Evolutionary conservation across 1,284 basidiomycete species (phyloP), one percentile per base, ranked within the genome.

Genomic region (Inonotus hispidus): DNA sequence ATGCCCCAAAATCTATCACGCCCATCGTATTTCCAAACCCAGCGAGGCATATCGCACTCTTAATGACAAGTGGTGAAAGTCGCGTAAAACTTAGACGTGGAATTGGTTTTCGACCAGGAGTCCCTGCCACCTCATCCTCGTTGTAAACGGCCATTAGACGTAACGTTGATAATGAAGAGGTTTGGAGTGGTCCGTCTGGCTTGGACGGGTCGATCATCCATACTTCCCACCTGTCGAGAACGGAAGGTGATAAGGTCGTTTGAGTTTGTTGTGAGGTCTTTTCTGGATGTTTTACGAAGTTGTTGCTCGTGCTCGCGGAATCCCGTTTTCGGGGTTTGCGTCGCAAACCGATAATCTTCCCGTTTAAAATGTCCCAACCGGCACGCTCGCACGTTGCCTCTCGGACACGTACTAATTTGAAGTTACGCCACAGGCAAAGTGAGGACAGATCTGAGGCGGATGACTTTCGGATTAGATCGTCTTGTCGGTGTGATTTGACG

Each of bases 1-100:
- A 53, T 5, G 23, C 25, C 38, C 37, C 46, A 47, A 64, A 64
- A 49, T 64, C 41, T 66, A 92, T 81, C 50, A 88, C 66, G 29
- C 90, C 90, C 57, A 90, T 76, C 1, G 90, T 90, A 70, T 92
- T 92, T 49, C 90, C 90, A 67, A 92, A 89, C 14, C 89, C 89
- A 59, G 85, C 87, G 14, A 90, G 69, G 64, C 79, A 83, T 68
- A 78, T 75, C 27, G 79, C 74, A 43, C 78, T 70, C 21, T 77
- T 73, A 56, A 78, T 74, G 35, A 83, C 69, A 62, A 90, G 77
- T 43, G 88, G 82, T 6, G 84, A 82, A 11, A 90, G 84, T 21
- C 87, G 80, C 27, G 90, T 92, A 70, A 92, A 92, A 35, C 90
- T 88, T 63, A 92, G 73, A 53, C 87, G 54, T 59, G 37, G 64